phyloP scores from a whole-genome alignment of 1,139 yeast species.

The Yamadazyma triangularis region DNA sequence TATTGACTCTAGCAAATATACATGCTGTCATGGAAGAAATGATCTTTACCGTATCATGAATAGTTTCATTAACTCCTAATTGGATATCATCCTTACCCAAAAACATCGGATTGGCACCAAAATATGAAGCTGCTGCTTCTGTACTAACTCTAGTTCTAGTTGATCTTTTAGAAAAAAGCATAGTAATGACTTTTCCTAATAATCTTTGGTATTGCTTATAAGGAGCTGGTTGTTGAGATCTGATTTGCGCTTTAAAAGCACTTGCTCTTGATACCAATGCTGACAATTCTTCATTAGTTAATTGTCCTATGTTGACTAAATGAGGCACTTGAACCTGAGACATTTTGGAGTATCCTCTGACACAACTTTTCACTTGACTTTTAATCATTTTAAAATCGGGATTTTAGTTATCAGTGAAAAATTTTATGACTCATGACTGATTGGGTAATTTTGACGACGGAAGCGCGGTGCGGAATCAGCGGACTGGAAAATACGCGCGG shows the following conservation, averaged over 20 bases:
- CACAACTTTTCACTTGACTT: not conserved
- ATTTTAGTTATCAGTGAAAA: not conserved
- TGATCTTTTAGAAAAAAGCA: slow-evolving; percentile 84
- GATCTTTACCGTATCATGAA: slow-evolving; percentile 83
- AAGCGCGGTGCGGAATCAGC: slow-evolving; percentile 20
- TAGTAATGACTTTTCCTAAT: slow-evolving; percentile 76
- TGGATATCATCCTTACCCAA: slow-evolving; percentile 95
- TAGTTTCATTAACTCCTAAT: slow-evolving; percentile 87
- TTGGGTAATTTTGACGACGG: slow-evolving; percentile 15
- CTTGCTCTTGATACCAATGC: slow-evolving; percentile 66
- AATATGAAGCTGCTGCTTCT: slow-evolving; percentile 90
- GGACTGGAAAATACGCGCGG: too few species aligned
- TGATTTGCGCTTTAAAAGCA: slow-evolving; percentile 53
- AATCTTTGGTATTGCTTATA: slow-evolving; percentile 52
- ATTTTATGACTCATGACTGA: slow-evolving; percentile 18
- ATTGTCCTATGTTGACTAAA: slow-evolving; percentile 72
- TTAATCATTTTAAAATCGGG: not conserved
- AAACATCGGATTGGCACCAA: slow-evolving; percentile 96
- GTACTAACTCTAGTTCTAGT: slow-evolving; percentile 93
- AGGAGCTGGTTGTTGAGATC: slow-evolving; percentile 43
- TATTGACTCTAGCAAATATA: slow-evolving; percentile 90
- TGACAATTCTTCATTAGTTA: slow-evolving; percentile 63
- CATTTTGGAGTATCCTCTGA: not conserved
- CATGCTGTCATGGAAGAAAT: slow-evolving; percentile 94
- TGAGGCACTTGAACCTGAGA: slow-evolving; percentile 51